phyloP scores from a whole-genome alignment of 495 filamentous ascomycete genomes.

The Penicillium salamii region DNA sequence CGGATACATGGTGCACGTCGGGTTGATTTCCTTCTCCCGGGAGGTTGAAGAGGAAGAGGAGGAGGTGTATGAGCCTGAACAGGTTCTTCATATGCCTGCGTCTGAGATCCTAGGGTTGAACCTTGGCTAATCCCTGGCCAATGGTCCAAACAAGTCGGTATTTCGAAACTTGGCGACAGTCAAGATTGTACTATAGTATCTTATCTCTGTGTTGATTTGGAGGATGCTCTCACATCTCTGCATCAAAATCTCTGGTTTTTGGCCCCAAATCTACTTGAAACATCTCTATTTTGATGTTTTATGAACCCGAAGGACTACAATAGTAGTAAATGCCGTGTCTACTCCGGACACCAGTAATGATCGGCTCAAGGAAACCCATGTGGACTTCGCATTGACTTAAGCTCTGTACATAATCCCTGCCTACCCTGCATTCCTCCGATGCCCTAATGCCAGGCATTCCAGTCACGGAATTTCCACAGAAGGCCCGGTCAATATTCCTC shows the following conservation, averaged over 20 bases:
- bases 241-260: not conserved
- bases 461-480: not conserved
- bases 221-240: not conserved
- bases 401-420: too few relatives aligned
- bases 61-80: slow-evolving; percentile 12
- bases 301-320: too few relatives aligned
- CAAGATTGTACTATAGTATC: slow-evolving; percentile 11
- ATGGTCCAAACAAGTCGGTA: too few relatives aligned
- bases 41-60: slow-evolving; percentile 21
- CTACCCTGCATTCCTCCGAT: not conserved
- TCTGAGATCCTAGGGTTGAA: slow-evolving; percentile 20
- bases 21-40: slow-evolving; percentile 19
- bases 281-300: not conserved
- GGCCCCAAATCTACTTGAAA: not conserved
- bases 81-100: slow-evolving; percentile 2
- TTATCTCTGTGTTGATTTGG: not conserved
- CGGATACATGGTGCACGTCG: slow-evolving; percentile 40
- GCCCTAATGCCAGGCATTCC: not conserved
- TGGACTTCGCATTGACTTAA: too few relatives aligned
- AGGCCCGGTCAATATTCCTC: not conserved
- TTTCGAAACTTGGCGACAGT: not conserved
- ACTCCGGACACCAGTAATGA: too few relatives aligned
- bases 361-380: too few relatives aligned
- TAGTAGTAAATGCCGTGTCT: too few relatives aligned
- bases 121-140: too few relatives aligned